Evolutionary conservation across 2,329 filamentous ascomycete species (phyloP).

Genomic region (Acephala macrosclerotiorum): DNA sequence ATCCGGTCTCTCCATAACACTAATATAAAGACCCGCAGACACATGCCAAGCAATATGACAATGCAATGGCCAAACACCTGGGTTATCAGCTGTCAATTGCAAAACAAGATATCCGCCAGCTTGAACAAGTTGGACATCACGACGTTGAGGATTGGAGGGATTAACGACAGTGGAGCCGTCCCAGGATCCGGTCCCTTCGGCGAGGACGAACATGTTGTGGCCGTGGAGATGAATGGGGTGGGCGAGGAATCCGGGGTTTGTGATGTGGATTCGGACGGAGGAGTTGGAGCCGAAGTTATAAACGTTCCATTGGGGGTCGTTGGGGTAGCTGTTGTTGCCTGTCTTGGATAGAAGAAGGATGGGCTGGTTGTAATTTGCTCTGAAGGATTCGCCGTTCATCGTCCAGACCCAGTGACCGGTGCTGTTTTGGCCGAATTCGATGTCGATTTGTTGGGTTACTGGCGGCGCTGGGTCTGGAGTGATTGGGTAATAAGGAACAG

Average conservation of each 20-base stretch:
- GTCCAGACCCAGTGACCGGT: conserved; percentile 58
- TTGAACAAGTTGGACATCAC: conserved; percentile 58
- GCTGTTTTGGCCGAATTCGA: conserved; percentile 49
- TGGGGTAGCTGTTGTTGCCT: conserved; percentile 55
- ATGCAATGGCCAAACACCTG: conserved; percentile 60
- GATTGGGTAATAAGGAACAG: conserved; percentile 35
- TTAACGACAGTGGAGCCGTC: conserved; percentile 44
- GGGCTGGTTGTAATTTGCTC: conserved; percentile 66
- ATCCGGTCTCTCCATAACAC: conserved; percentile 48
- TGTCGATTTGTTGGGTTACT: conserved; percentile 33
- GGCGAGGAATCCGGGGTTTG: conserved; percentile 53
- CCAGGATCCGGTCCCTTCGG: conserved; percentile 52
- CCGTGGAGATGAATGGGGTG: conserved; percentile 76
- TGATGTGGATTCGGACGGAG: conserved; percentile 64
- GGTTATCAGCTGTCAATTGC: conserved; percentile 57
- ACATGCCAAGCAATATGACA: conserved; percentile 62
- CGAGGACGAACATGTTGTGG: conserved; percentile 73
- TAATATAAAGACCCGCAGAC: conserved; percentile 49
- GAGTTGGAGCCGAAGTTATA: conserved; percentile 58
- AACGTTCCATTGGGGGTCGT: conserved; percentile 58
- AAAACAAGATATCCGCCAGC: conserved; percentile 51
- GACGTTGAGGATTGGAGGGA: conserved; percentile 55
- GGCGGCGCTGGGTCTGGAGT: conserved; percentile 31
- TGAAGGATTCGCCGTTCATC: conserved; percentile 58
- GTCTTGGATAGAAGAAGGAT: conserved; percentile 58